Evolutionary conservation across 2,329 filamentous ascomycete genomes (phyloP), one percentile per base, ranked within the genome.

Genomic region (Chaetomium sp.): DNA sequence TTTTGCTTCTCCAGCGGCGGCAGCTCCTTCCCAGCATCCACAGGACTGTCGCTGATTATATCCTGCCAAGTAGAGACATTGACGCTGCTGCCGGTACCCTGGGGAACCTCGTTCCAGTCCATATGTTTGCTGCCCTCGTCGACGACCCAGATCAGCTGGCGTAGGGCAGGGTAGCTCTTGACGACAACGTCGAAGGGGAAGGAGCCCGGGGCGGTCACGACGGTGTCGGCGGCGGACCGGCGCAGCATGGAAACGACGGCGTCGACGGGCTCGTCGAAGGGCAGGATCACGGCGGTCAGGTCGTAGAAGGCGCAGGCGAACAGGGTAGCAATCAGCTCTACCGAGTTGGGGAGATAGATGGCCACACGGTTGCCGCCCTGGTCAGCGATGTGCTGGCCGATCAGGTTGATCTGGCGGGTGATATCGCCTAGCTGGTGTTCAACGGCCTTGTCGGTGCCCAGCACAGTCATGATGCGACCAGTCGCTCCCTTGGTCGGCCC

Each of bases 31-130:
- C 83, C 85, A 45, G 85, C 82, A 61, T 80, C 81, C 31, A 80
- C 78, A 21, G 87, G 85, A 69, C 84, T 83, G 67, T 95, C 90
- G 69, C 90, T 86, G 29, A 97, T 80, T 60, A 98, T 85, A 65
- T 97, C 91, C 73, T 96, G 91, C 93, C 94, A 99, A 16, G 94
- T 95, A n/a, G 88, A 86, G 19, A 97, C 90, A 63, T 90, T 90
- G 66, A 96, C 82, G 67, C 84, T 87, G 64, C 89, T 86, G 19
- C 89, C 89, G 63, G 89, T 88, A 59, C 90, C 90, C 73, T 90
- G 85, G 12, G 93, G 93, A 2, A 93, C 86, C 74, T 94, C 91
- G 71, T 92, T 93, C 93, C 94, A 99, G 77, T 97, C 93, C 84
- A 99, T 90, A 75, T 98, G 94, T 71, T 87, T 87, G 79, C 89